Conservation (phyloP, 2,329 filamentous ascomycete species). For the Pestalotiopsis sp. region DNA sequence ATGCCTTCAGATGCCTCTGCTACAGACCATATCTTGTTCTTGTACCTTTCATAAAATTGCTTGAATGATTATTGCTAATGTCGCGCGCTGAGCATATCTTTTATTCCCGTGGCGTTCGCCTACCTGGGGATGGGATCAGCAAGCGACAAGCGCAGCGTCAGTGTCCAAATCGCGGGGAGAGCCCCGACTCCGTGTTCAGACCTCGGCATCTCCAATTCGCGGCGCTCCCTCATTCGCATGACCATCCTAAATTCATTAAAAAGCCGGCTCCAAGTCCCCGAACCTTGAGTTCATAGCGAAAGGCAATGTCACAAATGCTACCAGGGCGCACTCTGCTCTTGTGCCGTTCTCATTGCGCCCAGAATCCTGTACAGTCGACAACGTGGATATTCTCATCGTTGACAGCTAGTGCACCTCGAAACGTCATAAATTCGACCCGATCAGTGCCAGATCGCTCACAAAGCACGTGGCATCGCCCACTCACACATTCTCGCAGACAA, state of each 20-base stretch:
- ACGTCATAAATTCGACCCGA: background rate
- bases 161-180: constrained; percentile 4
- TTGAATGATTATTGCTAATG: background rate
- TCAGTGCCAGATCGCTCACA: background rate
- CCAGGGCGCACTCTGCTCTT: background rate
- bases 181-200: background rate
- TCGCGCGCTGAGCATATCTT: background rate
- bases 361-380: background rate
- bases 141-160: background rate
- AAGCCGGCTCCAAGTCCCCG: background rate
- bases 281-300: background rate
- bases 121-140: background rate
- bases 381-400: background rate
- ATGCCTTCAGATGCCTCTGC: too few relatives aligned
- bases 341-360: background rate
- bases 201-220: constrained; percentile 10
- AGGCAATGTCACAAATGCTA: constrained; percentile 6
- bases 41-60: background rate
- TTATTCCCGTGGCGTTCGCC: background rate
- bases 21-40: too few relatives aligned
- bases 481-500: background rate
- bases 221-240: background rate
- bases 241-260: background rate
- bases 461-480: background rate
- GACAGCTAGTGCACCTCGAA: background rate